Conservation (phyloP, 1,284 basidiomycete genomes). For the Rhodotorula sp. region DNA sequence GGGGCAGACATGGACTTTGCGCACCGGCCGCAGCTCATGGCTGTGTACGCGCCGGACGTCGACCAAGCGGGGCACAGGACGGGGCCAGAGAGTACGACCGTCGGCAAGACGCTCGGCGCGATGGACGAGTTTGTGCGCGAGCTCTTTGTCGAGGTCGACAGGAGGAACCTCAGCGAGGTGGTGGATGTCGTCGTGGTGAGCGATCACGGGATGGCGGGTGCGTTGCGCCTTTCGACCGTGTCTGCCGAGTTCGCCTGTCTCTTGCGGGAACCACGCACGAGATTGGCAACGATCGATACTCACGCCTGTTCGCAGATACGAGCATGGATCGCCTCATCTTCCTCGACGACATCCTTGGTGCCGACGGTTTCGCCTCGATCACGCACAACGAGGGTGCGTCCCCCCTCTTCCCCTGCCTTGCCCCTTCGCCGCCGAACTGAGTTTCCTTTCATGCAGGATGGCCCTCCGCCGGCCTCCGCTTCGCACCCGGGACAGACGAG, state of each 20-base stretch:
- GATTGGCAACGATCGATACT: too few relatives aligned
- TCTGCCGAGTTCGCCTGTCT: too few relatives aligned
- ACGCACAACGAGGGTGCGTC: slow-evolving; percentile 68
- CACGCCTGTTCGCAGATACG: slow-evolving; percentile 57
- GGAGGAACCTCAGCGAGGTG: slow-evolving; percentile 75
- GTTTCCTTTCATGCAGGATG: slow-evolving; percentile 59
- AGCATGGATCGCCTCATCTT: slow-evolving; percentile 72
- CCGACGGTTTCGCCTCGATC: slow-evolving; percentile 63
- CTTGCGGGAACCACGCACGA: too few relatives aligned
- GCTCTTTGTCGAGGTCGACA: slow-evolving; percentile 63
- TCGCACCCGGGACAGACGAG: slow-evolving; percentile 61
- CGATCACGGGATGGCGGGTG: slow-evolving; percentile 78
- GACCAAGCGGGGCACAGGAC: slow-evolving; percentile 65
- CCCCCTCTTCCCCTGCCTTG: not conserved
- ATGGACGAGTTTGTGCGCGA: slow-evolving; percentile 76
- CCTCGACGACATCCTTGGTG: slow-evolving; percentile 78
- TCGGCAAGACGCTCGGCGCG: slow-evolving; percentile 67
- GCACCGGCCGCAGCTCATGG: slow-evolving; percentile 54
- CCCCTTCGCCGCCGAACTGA: not conserved
- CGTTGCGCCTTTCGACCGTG: not conserved
- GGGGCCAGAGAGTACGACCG: slow-evolving; percentile 70
- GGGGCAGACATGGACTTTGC: slow-evolving; percentile 29
- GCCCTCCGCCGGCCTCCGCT: slow-evolving; percentile 81
- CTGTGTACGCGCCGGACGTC: slow-evolving; percentile 65
- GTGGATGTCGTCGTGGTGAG: slow-evolving; percentile 87